Evolutionary conservation across 805 yeast genomes (phyloP), one percentile per base, ranked within the genome.

Genomic region (Myxozyma udenii): DNA sequence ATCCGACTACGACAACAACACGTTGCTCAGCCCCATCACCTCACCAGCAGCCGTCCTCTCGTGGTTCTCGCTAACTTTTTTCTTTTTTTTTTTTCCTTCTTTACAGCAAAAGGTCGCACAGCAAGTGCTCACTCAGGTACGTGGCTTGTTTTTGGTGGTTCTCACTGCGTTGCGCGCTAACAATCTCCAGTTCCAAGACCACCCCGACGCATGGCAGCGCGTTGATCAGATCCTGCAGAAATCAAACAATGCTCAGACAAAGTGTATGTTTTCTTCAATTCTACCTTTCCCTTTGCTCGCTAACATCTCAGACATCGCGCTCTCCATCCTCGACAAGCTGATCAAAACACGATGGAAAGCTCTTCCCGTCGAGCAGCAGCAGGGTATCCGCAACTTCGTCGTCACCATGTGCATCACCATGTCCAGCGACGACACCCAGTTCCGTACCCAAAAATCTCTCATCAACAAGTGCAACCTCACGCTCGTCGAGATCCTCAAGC

Each of bases 261-360:
- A 93, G 71, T 91, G 85, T 66, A 57, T 30, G 67, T 54, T 28
- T 16, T 35, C 28, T 45, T 36, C 28, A 25, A 18, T 33, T 14
- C n/a, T 14, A 6, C 18, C 14, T 37, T 9, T 35, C 12, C 44
- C 5, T 12, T 28, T 35, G 16, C 18, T 28, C 7, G 42, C 16
- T 39, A 19, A 21, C 24, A 39, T 12, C 19, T 14, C 40, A 65
- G 66, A 66, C 69, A 85, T 93, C 68, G 98, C 96, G 6, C 75
- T 93, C 51, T 82, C 95, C 22, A 86, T 93, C 55, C 74, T 93
- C 63, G 96, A 93, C 71, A 88, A 86, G 63, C 77, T 93, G 65
- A 90, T 93, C 66, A 84, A 83, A 61, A 85, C 95, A 45, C 81
- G 90, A 64, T 93, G 99, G 99, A 93, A 89, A 70, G 78, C 89